Evolutionary conservation across 805 yeast species (phyloP), one percentile per base, ranked within the genome.

Genomic region (Danielia reshetovae): DNA sequence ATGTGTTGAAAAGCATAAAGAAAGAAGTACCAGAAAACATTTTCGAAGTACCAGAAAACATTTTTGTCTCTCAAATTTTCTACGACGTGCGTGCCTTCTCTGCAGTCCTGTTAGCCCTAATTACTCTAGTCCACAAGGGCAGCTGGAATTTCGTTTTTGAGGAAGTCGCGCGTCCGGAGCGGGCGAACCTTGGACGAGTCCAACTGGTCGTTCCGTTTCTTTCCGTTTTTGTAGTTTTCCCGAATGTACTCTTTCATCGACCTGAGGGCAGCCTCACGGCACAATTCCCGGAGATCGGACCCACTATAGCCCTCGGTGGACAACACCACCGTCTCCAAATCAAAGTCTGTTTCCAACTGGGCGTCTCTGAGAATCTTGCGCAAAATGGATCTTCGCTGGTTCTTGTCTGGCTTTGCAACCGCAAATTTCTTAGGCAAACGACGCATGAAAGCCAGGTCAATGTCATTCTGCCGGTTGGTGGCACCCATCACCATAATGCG

Each of bases 371-470:
- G 68, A 34, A 88, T 59, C 25, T 88, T 77, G n/a, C 60, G 54
- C 35, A 93, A 66, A 33, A 90, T 90, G 40, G 81, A 74, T 29
- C 60, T 59, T 32, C 97, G 69, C 56, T 90, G 94, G 5, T 58
- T 66, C 1, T 70, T 57, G 38, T 73, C 70, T 1, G 98, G 97
- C 47, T 83, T 70, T 1, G 75, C 70, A 14, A 93, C 79, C 3
- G 88, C 77, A 57, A 90, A 89, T 34, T 86, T 72, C 58, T 90
- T 90, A 5, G 97, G 97, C 77, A 90, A 72, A 54, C 98, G 76
- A 60, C 98, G 75, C 62, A 93, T 67, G 52, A 90, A 86, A 2
- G 98, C 98, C 42, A 76, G 74, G 54, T 90, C 98, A 29, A 90
- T 90, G 56, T 90, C 98, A 40, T 75, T 74, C 27, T 93, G 88